A percentile compares a stretch with the other conserved stretches of the same genome.
Evolutionary conservation across 2,329 filamentous ascomycete genomes (phyloP).

Genomic region (Ascomycota sp.): DNA sequence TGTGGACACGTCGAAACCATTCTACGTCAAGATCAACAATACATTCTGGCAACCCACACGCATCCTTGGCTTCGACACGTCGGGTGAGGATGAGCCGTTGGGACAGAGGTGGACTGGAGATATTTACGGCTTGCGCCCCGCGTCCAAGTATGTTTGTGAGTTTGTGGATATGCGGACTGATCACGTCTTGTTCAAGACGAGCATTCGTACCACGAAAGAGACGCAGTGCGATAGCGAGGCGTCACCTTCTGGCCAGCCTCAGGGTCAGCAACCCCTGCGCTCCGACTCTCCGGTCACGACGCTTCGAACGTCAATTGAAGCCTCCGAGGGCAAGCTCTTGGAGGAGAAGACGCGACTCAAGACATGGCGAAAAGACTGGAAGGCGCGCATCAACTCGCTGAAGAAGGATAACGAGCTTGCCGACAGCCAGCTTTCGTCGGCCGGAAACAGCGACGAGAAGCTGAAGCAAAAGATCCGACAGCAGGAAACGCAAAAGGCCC

Average conservation of each 20-base stretch:
- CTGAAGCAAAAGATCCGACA: conserved; percentile 56
- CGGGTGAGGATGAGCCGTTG: conserved; percentile 11
- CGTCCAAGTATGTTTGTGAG: conserved; percentile 61
- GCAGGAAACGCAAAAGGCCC: conserved; percentile 53
- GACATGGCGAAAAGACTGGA: conserved; percentile 54
- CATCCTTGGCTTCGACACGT: conserved; percentile 30
- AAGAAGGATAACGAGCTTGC: conserved; percentile 57
- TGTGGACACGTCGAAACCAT: conserved; percentile 51
- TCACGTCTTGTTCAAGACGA: conserved; percentile 48
- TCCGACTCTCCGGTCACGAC: conserved; percentile 62
- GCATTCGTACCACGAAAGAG: conserved; percentile 43
- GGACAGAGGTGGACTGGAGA: conserved; percentile 47
- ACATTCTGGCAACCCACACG: conserved; percentile 62
- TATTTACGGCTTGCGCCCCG: conserved; percentile 47
- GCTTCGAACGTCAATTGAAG: conserved; percentile 54
- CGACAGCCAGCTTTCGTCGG: conserved; percentile 42
- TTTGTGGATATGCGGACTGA: conserved; percentile 50
- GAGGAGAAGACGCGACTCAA: conserved; percentile 52
- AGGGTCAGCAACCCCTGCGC: conserved; percentile 39
- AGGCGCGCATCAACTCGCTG: conserved; percentile 42
- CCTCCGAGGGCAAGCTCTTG: conserved; percentile 47
- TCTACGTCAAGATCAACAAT: conserved; percentile 61
- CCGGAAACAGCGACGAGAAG: conserved; percentile 56
- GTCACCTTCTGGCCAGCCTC: conserved; percentile 12
- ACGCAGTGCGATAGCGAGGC: conserved; percentile 13